Base-by-base conservation (phyloP, 106 monocot species). In the Cymbidium sinense region DNA sequence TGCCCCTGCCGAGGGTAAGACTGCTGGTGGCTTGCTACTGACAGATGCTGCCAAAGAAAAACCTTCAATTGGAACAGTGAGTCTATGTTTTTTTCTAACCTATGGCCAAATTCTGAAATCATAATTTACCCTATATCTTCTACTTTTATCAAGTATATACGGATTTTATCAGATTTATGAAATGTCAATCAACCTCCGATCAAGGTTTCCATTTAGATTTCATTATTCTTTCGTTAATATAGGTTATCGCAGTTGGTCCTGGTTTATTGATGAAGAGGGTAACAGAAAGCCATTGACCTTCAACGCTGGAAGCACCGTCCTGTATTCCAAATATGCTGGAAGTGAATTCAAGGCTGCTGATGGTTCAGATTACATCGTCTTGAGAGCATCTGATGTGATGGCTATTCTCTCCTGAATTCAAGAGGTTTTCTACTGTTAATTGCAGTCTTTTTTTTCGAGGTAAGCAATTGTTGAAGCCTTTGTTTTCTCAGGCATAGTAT, bases 281-380 rank as follows among this genome's bases (percentile, higher is more conserved):
- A 84, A 86, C 25, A 84, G 94, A 75, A 88, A 81, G 23, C 84
- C 89, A 13, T 31, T 89, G 5, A 29, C 44, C 4, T 70, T 94
- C 7, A 78, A 64, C 6, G 73, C 91, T 2, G 94, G 94, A 6
- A 84, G 77, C 82, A 87, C 87, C 0, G 94, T 94, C 29, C 34
- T 94, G 52, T 91, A 89, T 64, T 94, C 94, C 3, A 94, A 89
- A 77, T 94, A 91, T 70, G 91, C 94, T 2, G 94, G 94, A 62
- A 91, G 67, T 25, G 94, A 91, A 64, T 91, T 94, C 70, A 94
- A 91, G 87, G 74, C 89, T 6, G 62, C 82, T 29, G 91, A 94
- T 87, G 89, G 89, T 67, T 85, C 91, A 0, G 87, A 89, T 17
- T 94, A 87, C 58, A 91, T 94, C 62, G 84, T 78, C 9, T 65